Base-by-base conservation (phyloP, 2,329 filamentous ascomycete genomes). In the Phaeosphaeriaceae sp. region DNA sequence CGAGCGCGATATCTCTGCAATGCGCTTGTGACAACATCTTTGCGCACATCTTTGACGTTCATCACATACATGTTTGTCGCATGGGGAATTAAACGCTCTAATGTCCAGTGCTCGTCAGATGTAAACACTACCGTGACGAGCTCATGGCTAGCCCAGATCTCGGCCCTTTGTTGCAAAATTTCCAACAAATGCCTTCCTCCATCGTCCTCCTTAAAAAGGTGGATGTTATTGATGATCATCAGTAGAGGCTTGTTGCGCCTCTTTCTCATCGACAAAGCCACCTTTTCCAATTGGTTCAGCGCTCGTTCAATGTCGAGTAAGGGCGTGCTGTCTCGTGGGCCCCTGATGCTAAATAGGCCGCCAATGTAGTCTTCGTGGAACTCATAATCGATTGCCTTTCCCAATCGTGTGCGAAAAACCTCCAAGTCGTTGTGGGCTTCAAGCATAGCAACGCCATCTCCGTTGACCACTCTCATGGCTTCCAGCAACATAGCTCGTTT, bases 321-420 rank as follows among this genome's bases (percentile, higher is more conserved):
- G 2, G 94, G 91, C 0, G 91, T 96, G 13, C 90, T 92, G 66
- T 99, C 94, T 38, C 94, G 83, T 0, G 94, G 94, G 0, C 94
- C 94, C 35, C 89, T 85, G 68, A 97, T 96, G 54, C 89, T 95
- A 74, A 99, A 97, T 58, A 97, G 87, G 4, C 89, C 89, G 40
- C 94, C 94, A 50, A 99, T 96, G 67, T 96, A 97, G 75, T 99
- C 94, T 76, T 97, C 93, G 67, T 97, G 91, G 63, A 89, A 99
- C 70, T 99, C 94, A 69, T 92, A 99, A 72, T 99, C 92, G 39
- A 97, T 81, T 0, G 92, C 90, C 72, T 97, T 97, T 26, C 94
- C 93, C 3, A 99, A 82, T 5, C 94, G 84, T 33, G 96, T 88
- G 6, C 94, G 87, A 71, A 99, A 95, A 48, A 99, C 96, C 66